These are phyloP conservation scores for Saccharomyces hybrid DNA, from an alignment of 1,139 yeast species.

Conservation along the genomic window DNA sequence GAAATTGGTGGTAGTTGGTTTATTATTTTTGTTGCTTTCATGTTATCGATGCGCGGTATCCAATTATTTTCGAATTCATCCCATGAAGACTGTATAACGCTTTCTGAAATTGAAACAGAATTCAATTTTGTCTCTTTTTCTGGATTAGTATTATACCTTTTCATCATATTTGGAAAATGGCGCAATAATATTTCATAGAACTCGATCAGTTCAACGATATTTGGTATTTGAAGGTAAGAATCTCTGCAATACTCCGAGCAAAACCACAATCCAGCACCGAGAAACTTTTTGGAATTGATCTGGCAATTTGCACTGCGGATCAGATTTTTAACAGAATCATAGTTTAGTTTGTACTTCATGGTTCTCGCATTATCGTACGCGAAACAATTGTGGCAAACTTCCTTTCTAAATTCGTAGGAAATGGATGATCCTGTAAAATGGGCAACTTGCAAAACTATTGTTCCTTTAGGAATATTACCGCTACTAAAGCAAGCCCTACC, in stretches of 20 bases:
- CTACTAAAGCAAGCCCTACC: conserved; percentile 62
- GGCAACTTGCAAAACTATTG: conserved; percentile 37
- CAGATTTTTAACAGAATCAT: background rate
- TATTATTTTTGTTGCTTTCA: conserved; percentile 23
- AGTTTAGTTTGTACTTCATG: conserved; percentile 33
- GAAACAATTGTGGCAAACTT: conserved; percentile 55
- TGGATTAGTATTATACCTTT: conserved; percentile 8
- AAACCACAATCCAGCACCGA: conserved; percentile 45
- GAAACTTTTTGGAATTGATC: conserved; percentile 16
- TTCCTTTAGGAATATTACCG: conserved; percentile 35
- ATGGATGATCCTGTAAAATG: conserved; percentile 44
- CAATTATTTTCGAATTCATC: conserved; percentile 28
- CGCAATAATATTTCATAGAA: conserved; percentile 27
- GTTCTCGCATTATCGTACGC: conserved; percentile 42
- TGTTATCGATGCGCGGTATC: conserved; percentile 31
- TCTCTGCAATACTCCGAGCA: conserved; percentile 43
- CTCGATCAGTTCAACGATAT: conserved; percentile 26
- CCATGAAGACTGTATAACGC: conserved; percentile 27
- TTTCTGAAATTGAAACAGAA: conserved; percentile 7
- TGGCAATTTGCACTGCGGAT: background rate
- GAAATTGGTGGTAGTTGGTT: conserved; percentile 29
- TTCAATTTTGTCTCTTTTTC: conserved; percentile 12
- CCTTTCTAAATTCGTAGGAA: conserved; percentile 51
- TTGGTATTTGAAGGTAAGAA: conserved; percentile 31
- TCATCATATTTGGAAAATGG: conserved; percentile 27